Base-by-base conservation (phyloP, 2,329 filamentous ascomycete species). In the Aspergillus alliaceus region DNA sequence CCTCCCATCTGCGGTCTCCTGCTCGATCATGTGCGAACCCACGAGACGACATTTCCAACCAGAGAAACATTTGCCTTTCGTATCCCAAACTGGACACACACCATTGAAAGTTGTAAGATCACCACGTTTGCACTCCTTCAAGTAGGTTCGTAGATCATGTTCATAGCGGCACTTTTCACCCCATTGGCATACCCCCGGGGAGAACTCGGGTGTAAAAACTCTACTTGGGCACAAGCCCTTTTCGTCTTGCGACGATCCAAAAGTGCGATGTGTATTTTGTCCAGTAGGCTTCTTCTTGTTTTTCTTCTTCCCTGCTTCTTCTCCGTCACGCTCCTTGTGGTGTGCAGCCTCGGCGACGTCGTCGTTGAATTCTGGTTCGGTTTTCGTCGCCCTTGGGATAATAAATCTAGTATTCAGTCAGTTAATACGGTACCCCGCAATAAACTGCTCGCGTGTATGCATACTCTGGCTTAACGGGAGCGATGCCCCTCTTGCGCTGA, bases 41-140 rank as follows among this genome's bases (percentile, higher is more conserved):
- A 91, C 89, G 69, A 97, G 96, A 22, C 93, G 89, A 72, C 95
- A 99, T 72, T 93, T 96, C 93, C 93, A 99, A 6, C 95, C 95
- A 14, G 89, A 85, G 49, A 85, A 83, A 67, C 95, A 99, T 60
- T 82, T 85, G 12, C 93, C 93, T 62, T 88, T 85, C 15, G 81
- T 80, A 63, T 90, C 87, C 73, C 86, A 97, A 8, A 96, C 84
- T 0, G 93, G 93, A 69, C 95, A 99, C 60, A 88, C 81, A 6
- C 90, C 89, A 40, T 81, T 82, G 67, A 96, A 89, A 0, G 89
- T 91, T 5, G 83, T 82, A 37, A 97, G 80, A 69, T 98, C 91
- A 59, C 86, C 86, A 44, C 91, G 86, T 63, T 93, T 93, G 59
- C 92, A 90, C 56, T 95, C 86, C 31, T 84, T 84, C 49, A 99